Conservation (phyloP, 768 basidiomycete species). For the Tylopilus vinaceipallidus region DNA sequence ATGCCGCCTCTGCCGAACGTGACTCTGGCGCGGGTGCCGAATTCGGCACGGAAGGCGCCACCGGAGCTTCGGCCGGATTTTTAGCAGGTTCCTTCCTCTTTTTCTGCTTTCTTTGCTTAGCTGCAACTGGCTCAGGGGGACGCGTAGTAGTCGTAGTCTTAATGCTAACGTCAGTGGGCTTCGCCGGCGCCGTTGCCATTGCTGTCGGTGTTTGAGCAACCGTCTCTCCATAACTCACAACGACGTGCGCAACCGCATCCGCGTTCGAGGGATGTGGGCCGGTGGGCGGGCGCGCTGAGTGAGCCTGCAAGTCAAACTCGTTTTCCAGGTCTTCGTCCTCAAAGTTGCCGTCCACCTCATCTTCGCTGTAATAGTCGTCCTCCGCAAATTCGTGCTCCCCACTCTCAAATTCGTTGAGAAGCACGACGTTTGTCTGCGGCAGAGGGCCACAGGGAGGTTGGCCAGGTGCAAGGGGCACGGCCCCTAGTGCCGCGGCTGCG, state of each 20-base stretch:
- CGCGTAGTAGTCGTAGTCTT: conserved; percentile 28
- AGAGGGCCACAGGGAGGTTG: conserved; percentile 33
- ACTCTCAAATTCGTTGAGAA: conserved; percentile 38
- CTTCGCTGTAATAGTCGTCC: conserved; percentile 48
- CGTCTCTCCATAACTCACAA: conserved; percentile 41
- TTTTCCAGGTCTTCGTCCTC: conserved; percentile 38
- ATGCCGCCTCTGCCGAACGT: conserved; percentile 29
- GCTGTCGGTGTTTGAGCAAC: conserved; percentile 12
- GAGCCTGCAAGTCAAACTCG: conserved; percentile 30
- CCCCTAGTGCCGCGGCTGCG: conserved; percentile 35
- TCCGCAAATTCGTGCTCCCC: conserved; percentile 37
- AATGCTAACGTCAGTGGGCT: conserved; percentile 22
- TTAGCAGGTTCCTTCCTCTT: conserved; percentile 39
- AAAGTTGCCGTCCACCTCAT: conserved; percentile 43
- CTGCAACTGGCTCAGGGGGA: conserved; percentile 20
- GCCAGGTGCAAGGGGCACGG: conserved; percentile 29
- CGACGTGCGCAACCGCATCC: conserved; percentile 36
- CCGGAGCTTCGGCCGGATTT: conserved; percentile 23
- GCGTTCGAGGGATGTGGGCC: conserved; percentile 18
- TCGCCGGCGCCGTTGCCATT: conserved; percentile 6
- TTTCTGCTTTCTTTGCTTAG: conserved; percentile 40
- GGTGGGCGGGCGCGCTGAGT: conserved; percentile 19
- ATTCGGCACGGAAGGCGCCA: conserved; percentile 27
- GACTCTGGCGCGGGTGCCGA: conserved; percentile 22
- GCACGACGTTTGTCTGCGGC: conserved; percentile 36